Evolutionary conservation across 331 rosid genomes (phyloP), one percentile per base, ranked within the genome.

Genomic region (Malus hybrid): DNA sequence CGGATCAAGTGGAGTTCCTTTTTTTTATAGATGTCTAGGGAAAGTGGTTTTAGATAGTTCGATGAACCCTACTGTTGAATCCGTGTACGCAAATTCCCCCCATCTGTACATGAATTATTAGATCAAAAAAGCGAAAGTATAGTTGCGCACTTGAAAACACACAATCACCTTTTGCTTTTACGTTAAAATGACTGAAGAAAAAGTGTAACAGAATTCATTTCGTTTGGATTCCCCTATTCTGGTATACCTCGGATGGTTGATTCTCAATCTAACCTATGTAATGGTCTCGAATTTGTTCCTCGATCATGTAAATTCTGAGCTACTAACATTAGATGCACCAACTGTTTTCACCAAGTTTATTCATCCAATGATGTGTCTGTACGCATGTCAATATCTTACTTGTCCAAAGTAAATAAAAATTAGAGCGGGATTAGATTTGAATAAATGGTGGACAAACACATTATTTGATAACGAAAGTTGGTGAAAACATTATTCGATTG

Each of bases 81-180:
- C 31, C 69, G 77, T 61, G 60, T 27, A 39, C 77, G 29, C 76
- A 57, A 72, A 73, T 39, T 44, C 15, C 42, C 10, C 68, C 67
- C 24, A 73, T 60, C 76, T 59, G 12, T 34, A 24, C 18, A 59
- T 27, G 61, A 73, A 61, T 73, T 42, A 42, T 62, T 44, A 27
- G 60, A 27, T 73, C 20, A 24, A 24, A 39, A 61, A 60, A 39
- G 57, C 10, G n/a, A 55, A 72, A 20, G 60, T 14, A 61, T 20
- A 10, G 60, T 62, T 73, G 69, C 60, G 46, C 77, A 73, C 77
- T 62, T 62, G 61, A 73, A 64, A 64, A 63, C 20, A 29, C 69
- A 11, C 5, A 7, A 4, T 46, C 52, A 46, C 16, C 60, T 61
- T 61, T 73, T 22, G 68, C 61, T 73, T 73, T 73, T 73, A 15